Conservation (phyloP, 2,329 filamentous ascomycete genomes). For the Didymella pinodella region DNA sequence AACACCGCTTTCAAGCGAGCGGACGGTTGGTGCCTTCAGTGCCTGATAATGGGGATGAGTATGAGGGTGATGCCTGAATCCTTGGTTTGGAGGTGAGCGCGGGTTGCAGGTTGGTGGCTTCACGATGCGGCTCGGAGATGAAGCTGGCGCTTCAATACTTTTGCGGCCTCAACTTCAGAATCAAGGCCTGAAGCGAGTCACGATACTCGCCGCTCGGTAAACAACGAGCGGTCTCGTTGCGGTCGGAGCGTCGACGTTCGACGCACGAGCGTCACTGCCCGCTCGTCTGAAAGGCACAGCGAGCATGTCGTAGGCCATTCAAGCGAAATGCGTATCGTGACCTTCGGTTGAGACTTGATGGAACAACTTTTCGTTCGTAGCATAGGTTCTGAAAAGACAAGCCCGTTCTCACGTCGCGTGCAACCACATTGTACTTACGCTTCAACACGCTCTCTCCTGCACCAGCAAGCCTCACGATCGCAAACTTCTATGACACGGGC, state of each 20-base stretch:
- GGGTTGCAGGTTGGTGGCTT: not conserved
- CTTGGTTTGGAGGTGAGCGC: slow-evolving; percentile 4
- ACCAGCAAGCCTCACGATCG: not conserved
- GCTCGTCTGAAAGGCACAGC: not conserved
- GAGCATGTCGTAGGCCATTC: not conserved
- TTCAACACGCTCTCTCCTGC: not conserved
- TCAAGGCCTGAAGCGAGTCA: not conserved
- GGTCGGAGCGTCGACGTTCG: not conserved
- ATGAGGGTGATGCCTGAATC: slow-evolving; percentile 12
- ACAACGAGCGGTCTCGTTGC: not conserved
- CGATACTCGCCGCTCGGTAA: slow-evolving; percentile 6
- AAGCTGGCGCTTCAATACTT: not conserved
- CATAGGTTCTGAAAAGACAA: not conserved
- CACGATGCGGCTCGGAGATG: slow-evolving; percentile 8
- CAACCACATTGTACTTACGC: too few species aligned
- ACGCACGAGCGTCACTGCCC: not conserved
- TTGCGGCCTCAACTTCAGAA: not conserved
- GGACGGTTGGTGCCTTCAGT: slow-evolving; percentile 15
- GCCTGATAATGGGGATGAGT: slow-evolving; percentile 11
- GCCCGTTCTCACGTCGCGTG: not conserved
- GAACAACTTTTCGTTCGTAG: not conserved
- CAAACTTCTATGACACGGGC: not conserved
- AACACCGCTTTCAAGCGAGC: slow-evolving; percentile 4
- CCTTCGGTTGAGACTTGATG: not conserved
- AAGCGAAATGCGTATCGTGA: not conserved